Conservation (phyloP, 371 early-diverging fungal species). For the Apophysomyces sp. region DNA sequence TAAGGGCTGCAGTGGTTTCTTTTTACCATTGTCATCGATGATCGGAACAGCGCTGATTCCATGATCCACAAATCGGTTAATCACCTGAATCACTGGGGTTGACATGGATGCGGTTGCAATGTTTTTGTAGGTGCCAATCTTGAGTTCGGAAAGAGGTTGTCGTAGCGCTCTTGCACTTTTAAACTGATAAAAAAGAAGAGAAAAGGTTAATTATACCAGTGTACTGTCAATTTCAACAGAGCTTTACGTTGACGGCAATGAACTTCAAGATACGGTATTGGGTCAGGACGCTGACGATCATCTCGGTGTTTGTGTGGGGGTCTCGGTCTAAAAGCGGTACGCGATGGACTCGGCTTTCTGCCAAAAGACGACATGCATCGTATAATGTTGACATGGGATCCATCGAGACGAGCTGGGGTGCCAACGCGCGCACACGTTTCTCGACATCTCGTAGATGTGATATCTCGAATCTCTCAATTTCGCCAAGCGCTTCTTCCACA, state of each 20-base stretch:
- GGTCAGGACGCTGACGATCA: constrained; percentile 89
- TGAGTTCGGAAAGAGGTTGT: constrained; percentile 71
- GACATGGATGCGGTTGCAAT: constrained; percentile 76
- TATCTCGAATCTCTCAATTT: constrained; percentile 83
- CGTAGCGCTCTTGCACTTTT: constrained; percentile 64
- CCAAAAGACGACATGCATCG: constrained; percentile 75
- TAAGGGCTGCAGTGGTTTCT: not conserved
- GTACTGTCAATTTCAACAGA: constrained; percentile 6
- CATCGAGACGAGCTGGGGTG: constrained; percentile 63
- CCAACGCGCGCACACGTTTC: constrained; percentile 52
- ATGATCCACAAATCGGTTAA: constrained; percentile 85
- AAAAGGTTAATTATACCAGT: constrained; percentile 13
- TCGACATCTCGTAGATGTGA: constrained; percentile 68
- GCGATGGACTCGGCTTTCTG: constrained; percentile 80
- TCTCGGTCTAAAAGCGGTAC: constrained; percentile 86
- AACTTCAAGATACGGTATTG: constrained; percentile 90
- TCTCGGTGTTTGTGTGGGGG: constrained; percentile 73
- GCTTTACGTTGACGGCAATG: constrained; percentile 83
- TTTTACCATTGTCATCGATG: constrained; percentile 78
- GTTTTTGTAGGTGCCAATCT: constrained; percentile 84
- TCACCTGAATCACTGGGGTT: constrained; percentile 84
- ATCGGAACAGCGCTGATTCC: constrained; percentile 92
- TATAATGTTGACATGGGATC: constrained; percentile 85
- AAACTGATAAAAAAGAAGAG: constrained; percentile 39
- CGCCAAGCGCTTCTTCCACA: constrained; percentile 76